Conservation (phyloP, 768 basidiomycete genomes). For the Tulasnella sp. region DNA sequence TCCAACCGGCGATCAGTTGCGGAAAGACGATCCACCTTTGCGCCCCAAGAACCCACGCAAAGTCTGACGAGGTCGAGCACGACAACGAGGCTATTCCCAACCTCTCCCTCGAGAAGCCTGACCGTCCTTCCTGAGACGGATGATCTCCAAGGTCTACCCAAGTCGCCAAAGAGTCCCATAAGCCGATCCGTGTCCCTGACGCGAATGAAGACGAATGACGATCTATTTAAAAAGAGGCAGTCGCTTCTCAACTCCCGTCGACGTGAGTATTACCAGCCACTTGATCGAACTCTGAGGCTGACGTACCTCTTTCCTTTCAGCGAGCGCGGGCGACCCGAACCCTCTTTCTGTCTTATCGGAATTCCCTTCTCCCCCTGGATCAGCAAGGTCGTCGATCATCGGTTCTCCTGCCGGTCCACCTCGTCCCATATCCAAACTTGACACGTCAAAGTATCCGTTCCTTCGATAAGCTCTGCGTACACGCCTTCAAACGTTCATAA, state of each 20-base stretch:
- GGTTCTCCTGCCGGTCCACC: background rate
- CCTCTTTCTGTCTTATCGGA: background rate
- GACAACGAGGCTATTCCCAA: background rate
- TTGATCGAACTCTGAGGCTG: background rate
- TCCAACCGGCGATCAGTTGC: background rate
- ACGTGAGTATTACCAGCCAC: background rate
- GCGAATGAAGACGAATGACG: constrained; percentile 2
- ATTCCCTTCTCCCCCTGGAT: background rate
- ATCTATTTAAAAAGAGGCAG: constrained; percentile 5
- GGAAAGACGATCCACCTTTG: background rate
- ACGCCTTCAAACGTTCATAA: background rate
- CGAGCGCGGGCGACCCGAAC: background rate
- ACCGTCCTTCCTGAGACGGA: background rate
- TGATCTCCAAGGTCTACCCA: background rate
- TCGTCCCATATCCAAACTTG: constrained; percentile 9
- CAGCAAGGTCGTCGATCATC: background rate
- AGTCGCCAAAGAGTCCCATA: background rate
- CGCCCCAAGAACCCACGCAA: background rate
- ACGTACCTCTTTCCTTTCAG: background rate
- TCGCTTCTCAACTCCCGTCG: background rate
- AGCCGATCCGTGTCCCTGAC: background rate
- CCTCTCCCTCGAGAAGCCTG: background rate
- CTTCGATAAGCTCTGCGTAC: background rate
- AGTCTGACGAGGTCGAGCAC: background rate
- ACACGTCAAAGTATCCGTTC: constrained; percentile 6